Base-by-base conservation (phyloP, 345 rosid species). In the Toxicodendron radicans region DNA sequence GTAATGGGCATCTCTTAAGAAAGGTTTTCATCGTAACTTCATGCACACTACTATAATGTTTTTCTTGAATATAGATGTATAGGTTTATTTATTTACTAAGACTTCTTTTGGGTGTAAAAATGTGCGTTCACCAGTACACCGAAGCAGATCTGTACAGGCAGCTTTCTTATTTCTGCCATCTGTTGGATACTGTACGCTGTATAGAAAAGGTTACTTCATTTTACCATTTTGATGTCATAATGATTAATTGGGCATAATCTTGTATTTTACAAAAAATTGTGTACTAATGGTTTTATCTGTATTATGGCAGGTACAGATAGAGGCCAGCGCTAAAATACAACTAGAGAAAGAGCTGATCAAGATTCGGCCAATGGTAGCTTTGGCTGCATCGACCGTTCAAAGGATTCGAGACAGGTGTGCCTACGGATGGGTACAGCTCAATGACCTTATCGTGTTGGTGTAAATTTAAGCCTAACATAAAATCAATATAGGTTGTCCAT, bases 61-160 rank as follows among this genome's bases (percentile, higher is more conserved):
- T 48, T 46, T 33, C 0, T 30, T 14, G 9, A 21, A 64, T 2
- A n/a, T n/a, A n/a, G n/a, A n/a, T n/a, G 10, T 2, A 5, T 48
- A n/a, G 21, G 11, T 58, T 58, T 1, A 4, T 64, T 5, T 43
- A 3, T 60, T 21, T 24, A 51, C 77, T 67, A n/a, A 74, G 24
- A 49, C 57, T 23, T 30, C n/a, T 64, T 49, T 9, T 20, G 32
- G 33, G 10, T 23, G 23, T 49, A 4, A 38, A 27, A 21, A 21
- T 20, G 70, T 58, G 75, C 38, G 13, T 57, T 76, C 33, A 58
- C 60, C 82, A 93, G 99, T 95, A 87, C 81, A 83, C 92, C 1
- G 99, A 93, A 86, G 97, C 95, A 69, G 92, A 93, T 72, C 83
- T 95, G 60, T 95, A 91, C 91, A 93, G 74, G 88, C 99, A 95